These are phyloP conservation scores for Zygosaccharomyces gambellarensis DNA, from an alignment of 805 yeast genomes.

Conservation along the genomic window DNA sequence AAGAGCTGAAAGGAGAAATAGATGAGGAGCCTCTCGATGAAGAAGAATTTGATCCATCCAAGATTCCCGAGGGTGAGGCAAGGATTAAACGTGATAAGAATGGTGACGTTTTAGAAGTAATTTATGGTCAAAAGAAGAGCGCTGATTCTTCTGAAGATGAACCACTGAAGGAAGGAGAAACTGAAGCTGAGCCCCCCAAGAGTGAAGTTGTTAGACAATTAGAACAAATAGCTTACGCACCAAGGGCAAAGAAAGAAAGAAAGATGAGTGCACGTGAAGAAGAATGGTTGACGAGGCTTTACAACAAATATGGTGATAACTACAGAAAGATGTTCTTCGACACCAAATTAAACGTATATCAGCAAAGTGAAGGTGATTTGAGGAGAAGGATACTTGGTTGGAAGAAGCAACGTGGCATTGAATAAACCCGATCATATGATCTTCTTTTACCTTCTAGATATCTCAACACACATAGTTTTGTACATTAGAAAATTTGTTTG, in stretches of 20 bases:
- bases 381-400: slow-evolving; percentile 66
- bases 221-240: slow-evolving; percentile 52
- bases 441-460: neutral
- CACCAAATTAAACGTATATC: slow-evolving; percentile 72
- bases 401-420: slow-evolving; percentile 46
- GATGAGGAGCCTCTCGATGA: slow-evolving; percentile 20
- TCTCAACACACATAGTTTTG: neutral
- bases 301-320: slow-evolving; percentile 81
- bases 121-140: slow-evolving; percentile 61
- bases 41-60: slow-evolving; percentile 39
- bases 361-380: slow-evolving; percentile 81
- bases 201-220: slow-evolving; percentile 65
- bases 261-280: slow-evolving; percentile 65
- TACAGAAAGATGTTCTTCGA: slow-evolving; percentile 92
- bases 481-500: slow-evolving; percentile 3
- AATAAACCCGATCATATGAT: slow-evolving; percentile 10
- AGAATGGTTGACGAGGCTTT: slow-evolving; percentile 61
- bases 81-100: slow-evolving; percentile 64
- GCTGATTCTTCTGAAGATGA: slow-evolving; percentile 34
- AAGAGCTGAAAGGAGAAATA: slow-evolving; percentile 11
- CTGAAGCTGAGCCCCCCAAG: slow-evolving; percentile 23
- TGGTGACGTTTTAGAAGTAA: slow-evolving; percentile 60
- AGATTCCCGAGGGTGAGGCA: slow-evolving; percentile 76
- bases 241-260: slow-evolving; percentile 44
- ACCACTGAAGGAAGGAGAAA: slow-evolving; percentile 23